Conservation (phyloP, 192 early-diverging fungal genomes). For the Coemansia sp. region DNA sequence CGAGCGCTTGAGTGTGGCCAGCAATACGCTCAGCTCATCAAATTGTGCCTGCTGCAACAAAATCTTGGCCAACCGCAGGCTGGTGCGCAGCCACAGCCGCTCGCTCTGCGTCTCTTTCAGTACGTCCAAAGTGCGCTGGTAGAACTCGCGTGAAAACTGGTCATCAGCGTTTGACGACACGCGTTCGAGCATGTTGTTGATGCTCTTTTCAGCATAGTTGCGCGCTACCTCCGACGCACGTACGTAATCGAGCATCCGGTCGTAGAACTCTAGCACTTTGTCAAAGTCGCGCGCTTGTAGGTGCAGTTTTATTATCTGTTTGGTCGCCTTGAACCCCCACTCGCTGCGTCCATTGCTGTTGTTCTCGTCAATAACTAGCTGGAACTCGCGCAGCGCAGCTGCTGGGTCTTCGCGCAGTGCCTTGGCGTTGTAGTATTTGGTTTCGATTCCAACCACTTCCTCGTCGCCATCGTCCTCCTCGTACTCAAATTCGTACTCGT, state of each 20-base stretch:
- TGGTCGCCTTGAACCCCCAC: slow-evolving; percentile 53
- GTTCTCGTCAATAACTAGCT: slow-evolving; percentile 21
- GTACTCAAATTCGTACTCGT: slow-evolving; percentile 41
- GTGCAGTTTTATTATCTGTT: slow-evolving; percentile 42
- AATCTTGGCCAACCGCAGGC: slow-evolving; percentile 32
- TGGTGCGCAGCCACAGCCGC: slow-evolving; percentile 46
- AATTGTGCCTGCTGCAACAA: slow-evolving; percentile 36
- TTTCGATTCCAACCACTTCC: slow-evolving; percentile 37
- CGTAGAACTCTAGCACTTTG: slow-evolving; percentile 22
- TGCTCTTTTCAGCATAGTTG: slow-evolving; percentile 50
- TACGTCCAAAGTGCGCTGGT: slow-evolving; percentile 28
- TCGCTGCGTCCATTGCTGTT: slow-evolving; percentile 11
- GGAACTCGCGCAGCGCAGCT: slow-evolving; percentile 30
- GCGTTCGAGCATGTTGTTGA: slow-evolving; percentile 49
- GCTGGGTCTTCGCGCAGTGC: slow-evolving; percentile 33
- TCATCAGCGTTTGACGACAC: slow-evolving; percentile 13
- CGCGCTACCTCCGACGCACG: slow-evolving; percentile 23
- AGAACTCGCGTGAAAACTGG: slow-evolving; percentile 22
- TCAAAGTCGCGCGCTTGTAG: slow-evolving; percentile 13
- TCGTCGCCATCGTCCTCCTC: slow-evolving; percentile 41
- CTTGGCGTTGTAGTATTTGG: slow-evolving; percentile 53
- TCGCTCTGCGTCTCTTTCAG: slow-evolving; percentile 40
- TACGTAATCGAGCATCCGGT: slow-evolving; percentile 36
- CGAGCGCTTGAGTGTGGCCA: slow-evolving; percentile 18
- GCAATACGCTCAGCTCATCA: slow-evolving; percentile 14